A percentile compares a stretch with the other conserved stretches of the same genome.
Conservation (phyloP, 1,139 yeast species). For the Diutina pseudorugosa region DNA sequence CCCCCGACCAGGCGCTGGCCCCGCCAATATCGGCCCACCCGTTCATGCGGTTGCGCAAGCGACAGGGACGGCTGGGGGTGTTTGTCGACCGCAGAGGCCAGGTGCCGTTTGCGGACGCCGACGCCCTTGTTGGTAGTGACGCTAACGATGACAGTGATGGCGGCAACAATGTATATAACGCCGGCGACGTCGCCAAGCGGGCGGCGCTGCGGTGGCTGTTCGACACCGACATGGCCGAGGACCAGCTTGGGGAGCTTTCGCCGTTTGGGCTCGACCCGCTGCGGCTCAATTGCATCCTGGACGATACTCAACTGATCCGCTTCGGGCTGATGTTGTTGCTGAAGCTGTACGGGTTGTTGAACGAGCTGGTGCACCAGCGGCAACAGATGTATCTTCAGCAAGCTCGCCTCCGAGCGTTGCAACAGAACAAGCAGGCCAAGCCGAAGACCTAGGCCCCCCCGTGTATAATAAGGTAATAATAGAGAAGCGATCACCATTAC, state of each 20-base stretch:
- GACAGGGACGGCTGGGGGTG: conserved; percentile 59
- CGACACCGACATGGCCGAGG: conserved; percentile 49
- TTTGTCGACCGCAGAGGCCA: conserved; percentile 63
- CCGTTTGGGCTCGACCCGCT: conserved; percentile 59
- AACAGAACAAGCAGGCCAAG: conserved; percentile 6
- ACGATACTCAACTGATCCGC: conserved; percentile 79
- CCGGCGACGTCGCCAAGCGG: conserved; percentile 41
- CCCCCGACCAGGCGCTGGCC: background rate
- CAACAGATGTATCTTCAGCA: conserved; percentile 27
- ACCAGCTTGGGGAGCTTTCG: conserved; percentile 32
- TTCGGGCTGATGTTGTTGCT: conserved; percentile 86
- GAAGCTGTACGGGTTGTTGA: conserved; percentile 65
- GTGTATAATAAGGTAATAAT: background rate
- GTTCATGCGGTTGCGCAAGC: conserved; percentile 54
- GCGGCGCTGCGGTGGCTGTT: conserved; percentile 64
- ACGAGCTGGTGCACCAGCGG: conserved; percentile 38
- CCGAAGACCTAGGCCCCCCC: background rate
- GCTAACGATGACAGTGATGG: conserved; percentile 10
- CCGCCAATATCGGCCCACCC: conserved; percentile 29
- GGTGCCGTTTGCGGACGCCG: conserved; percentile 20
- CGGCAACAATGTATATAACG: conserved; percentile 36
- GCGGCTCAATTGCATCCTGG: conserved; percentile 66
- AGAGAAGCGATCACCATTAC: no score
- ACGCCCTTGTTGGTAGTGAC: conserved; percentile 19
- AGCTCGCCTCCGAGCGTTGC: conserved; percentile 15